These are phyloP conservation scores for Rhododendron williamsianum DNA, from an alignment of 148 eudicot species.

Conservation along the genomic window DNA sequence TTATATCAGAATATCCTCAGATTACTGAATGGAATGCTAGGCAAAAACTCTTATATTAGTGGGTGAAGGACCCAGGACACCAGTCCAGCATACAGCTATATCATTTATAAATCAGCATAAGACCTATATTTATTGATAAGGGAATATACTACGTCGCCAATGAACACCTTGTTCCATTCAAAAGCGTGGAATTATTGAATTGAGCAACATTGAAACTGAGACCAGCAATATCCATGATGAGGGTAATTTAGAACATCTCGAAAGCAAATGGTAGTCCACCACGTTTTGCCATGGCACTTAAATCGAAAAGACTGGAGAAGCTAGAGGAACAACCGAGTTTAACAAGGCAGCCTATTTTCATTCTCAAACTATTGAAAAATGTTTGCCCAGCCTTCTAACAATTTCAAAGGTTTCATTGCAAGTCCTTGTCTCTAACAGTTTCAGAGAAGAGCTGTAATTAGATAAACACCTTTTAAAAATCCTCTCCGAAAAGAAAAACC, in stretches of 20 bases:
- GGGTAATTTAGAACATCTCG: background rate
- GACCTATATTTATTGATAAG: background rate
- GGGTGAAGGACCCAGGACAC: background rate
- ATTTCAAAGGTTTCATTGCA: background rate
- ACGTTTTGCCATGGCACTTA: background rate
- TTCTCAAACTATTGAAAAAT: background rate
- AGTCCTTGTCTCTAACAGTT: background rate
- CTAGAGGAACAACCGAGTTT: background rate
- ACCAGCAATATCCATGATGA: background rate
- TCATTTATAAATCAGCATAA: background rate
- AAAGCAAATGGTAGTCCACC: background rate
- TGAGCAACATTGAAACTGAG: background rate
- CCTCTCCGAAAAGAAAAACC: background rate
- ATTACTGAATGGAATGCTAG: background rate
- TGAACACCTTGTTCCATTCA: background rate
- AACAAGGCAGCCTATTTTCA: background rate
- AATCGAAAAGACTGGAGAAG: background rate
- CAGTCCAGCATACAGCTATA: background rate
- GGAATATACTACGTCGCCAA: no score
- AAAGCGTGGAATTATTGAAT: background rate
- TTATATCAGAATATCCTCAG: background rate
- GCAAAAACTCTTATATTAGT: background rate
- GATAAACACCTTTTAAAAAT: background rate
- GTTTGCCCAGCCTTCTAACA: background rate
- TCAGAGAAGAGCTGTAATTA: background rate